A percentile compares a stretch with the other conserved stretches of the same genome.
Evolutionary conservation across 345 rosid species (phyloP).

Genomic region (Rhizophora apiculata): DNA sequence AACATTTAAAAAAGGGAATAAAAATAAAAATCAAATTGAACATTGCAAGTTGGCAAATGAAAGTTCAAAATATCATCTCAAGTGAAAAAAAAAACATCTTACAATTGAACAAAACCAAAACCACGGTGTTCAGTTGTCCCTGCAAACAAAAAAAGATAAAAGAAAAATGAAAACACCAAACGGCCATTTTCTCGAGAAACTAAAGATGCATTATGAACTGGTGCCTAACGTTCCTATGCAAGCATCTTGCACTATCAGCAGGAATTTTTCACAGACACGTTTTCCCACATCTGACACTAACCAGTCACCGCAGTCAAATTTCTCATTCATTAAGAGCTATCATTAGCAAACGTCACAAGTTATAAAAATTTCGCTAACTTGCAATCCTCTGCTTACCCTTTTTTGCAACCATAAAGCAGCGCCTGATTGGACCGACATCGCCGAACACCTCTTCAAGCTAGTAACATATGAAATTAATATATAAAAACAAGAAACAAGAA

Average conservation of each 20-base stretch:
- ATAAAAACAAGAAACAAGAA: too few relatives aligned
- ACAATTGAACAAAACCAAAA: conserved; percentile 76
- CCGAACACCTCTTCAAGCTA: conserved; percentile 90
- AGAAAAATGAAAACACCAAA: not conserved
- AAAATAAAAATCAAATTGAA: not conserved
- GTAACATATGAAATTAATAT: too few relatives aligned
- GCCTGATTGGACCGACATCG: conserved; percentile 91
- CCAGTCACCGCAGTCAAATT: not conserved
- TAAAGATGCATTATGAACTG: too few relatives aligned
- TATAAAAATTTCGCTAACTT: not conserved
- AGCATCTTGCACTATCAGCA: too few relatives aligned
- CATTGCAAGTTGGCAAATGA: not conserved
- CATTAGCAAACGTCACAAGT: not conserved
- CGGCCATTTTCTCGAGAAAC: too few relatives aligned
- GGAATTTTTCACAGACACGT: too few relatives aligned
- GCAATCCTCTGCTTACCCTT: conserved; percentile 42
- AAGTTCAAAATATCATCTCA: not conserved
- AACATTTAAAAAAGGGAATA: not conserved
- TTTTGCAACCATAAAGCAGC: conserved; percentile 77
- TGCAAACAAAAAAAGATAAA: conserved; percentile 24
- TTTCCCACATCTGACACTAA: not conserved
- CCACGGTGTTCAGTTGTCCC: conserved; percentile 85
- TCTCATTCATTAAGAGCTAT: not conserved
- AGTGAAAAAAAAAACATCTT: conserved; percentile 31
- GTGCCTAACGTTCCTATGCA: too few relatives aligned